Base-by-base conservation (phyloP, 768 basidiomycete species). In the Royoungia palumana region DNA sequence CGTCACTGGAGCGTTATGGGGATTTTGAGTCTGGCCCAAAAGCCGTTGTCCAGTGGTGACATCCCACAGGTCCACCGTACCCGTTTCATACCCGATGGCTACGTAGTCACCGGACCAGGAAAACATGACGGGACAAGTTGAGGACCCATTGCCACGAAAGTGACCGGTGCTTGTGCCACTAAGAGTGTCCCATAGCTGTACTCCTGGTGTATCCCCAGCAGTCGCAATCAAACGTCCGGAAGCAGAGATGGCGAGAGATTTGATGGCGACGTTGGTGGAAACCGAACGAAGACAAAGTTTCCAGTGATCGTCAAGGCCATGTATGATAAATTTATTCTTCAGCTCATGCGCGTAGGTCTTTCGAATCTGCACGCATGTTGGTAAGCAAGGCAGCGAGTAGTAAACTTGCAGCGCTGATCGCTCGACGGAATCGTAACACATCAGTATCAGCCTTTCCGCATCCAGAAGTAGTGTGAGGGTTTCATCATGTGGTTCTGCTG, bases 191-290 rank as follows among this genome's bases (percentile, higher is more conserved):
- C 59, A 61, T 19, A 61, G n/a, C 20, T 58, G 56, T 28, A 61
- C 56, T 34, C 55, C 56, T 56, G 90, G 87, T 11, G 21, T 24
- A 14, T 38, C 49, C 35, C 52, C 52, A 24, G 51, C 56, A 6
- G 59, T 55, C 8, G 58, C 59, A 22, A 58, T 53, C 32, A 52
- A 35, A 10, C 44, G 44, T 12, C 60, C 59, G 35, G 56, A 54
- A 46, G 50, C 20, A 53, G 52, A 59, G 38, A 53, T 46, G 17
- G 47, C 50, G 25, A 60, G 54, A 22, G 56, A 61, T 35, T 44
- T 36, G 9, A 61, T 28, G 12, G 34, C 8, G 32, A 19, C 14
- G 19, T 45, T 50, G 9, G 50, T 51, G 34, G 37, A 44, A 7
- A 59, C 50, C 9, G 50, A 55, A 28, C 50, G 53, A 44, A 49